These are phyloP conservation scores for Lodderomyces theae DNA, from an alignment of 1,139 yeast species.

Conservation along the genomic window DNA sequence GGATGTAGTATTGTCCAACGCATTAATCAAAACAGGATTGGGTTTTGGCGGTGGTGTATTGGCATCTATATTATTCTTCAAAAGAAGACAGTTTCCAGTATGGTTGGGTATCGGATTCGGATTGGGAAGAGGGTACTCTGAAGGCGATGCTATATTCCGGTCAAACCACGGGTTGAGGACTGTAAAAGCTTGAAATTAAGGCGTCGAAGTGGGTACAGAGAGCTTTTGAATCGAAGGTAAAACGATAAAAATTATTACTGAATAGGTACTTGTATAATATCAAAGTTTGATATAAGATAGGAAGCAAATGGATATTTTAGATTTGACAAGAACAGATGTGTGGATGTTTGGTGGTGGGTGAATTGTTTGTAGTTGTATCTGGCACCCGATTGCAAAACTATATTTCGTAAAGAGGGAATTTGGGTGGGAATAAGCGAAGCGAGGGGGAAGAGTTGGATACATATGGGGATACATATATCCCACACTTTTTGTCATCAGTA, in stretches of 20 bases:
- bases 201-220: neutral
- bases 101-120: slow-evolving; percentile 98
- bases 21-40: slow-evolving; percentile 92
- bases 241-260: too few relatives aligned
- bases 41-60: slow-evolving; percentile 97
- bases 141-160: slow-evolving; percentile 96
- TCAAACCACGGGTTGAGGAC: slow-evolving; percentile 70
- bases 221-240: too few relatives aligned
- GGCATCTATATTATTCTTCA: slow-evolving; percentile 86
- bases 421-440: too few relatives aligned
- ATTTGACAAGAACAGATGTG: neutral
- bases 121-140: slow-evolving; percentile 94
- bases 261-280: neutral
- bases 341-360: neutral
- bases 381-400: too few relatives aligned
- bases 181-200: slow-evolving; percentile 59
- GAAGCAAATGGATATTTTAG: neutral
- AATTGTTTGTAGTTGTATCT: neutral
- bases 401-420: too few relatives aligned
- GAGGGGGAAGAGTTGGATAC: too few relatives aligned
- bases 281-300: neutral
- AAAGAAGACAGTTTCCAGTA: slow-evolving; percentile 94
- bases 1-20: slow-evolving; percentile 95
- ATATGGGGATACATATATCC: neutral
- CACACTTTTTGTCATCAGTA: too few relatives aligned